Conservation (phyloP, 495 filamentous ascomycete species). For the Neurospora sp. region DNA sequence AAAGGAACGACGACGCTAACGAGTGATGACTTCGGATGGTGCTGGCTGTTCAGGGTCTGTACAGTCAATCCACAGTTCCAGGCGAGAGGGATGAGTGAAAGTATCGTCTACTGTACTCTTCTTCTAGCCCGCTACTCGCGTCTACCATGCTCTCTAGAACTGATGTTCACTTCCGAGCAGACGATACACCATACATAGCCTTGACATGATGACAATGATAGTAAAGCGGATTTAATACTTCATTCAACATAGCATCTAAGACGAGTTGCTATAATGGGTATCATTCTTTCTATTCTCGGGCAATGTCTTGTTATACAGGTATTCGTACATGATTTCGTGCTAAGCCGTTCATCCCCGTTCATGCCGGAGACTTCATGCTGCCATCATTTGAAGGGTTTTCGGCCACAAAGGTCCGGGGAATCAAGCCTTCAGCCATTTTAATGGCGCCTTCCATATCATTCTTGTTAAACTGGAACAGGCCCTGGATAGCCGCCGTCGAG, state of each 20-base stretch:
- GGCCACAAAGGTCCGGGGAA: conserved; percentile 41
- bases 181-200: neutral
- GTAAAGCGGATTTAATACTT: neutral
- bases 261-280: neutral
- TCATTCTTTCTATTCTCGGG: conserved; percentile 1
- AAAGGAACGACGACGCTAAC: neutral
- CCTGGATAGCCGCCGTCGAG: conserved; percentile 85
- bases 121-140: neutral
- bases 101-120: neutral
- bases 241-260: neutral
- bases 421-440: conserved; percentile 59
- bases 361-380: conserved; percentile 21
- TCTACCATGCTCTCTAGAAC: neutral
- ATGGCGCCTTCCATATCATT: conserved; percentile 81
- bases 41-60: neutral
- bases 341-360: neutral
- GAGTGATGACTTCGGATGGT: neutral
- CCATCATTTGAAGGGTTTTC: conserved; percentile 20
- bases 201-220: neutral
- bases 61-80: neutral
- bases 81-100: neutral
- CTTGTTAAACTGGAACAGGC: conserved; percentile 91
- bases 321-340: conserved; percentile 5
- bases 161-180: neutral
- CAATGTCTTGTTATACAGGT: neutral